Percentiles rank a stretch among this genome's conserved stretches.
Evolutionary conservation across 2,329 filamentous ascomycete genomes (phyloP).

Genomic region (Pyrenochaeta sp.): DNA sequence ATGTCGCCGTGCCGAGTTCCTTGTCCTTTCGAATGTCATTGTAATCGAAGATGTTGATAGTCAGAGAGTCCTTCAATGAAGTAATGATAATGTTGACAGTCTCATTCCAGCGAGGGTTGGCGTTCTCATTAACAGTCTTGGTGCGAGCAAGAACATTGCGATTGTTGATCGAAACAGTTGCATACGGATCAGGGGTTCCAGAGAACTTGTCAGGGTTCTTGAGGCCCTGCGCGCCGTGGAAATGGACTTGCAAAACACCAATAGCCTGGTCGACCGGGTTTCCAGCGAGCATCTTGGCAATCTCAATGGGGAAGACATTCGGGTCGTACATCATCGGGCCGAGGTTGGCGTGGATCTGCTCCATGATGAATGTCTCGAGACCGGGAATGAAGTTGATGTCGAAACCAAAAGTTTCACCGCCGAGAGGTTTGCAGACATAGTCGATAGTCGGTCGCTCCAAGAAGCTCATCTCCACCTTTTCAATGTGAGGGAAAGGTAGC

Average conservation of each 20-base stretch:
- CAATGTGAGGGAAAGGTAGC: conserved; percentile 92
- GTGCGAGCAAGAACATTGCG: conserved; percentile 84
- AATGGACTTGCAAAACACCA: conserved; percentile 87
- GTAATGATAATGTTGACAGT: conserved; percentile 95
- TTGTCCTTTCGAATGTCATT: conserved; percentile 98
- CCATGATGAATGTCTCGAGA: conserved; percentile 89
- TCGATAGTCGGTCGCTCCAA: conserved; percentile 87
- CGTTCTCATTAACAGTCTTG: conserved; percentile 83
- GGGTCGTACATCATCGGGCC: conserved; percentile 98
- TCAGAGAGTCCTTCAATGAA: conserved; percentile 85
- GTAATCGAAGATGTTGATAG: conserved; percentile 86
- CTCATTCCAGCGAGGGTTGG: conserved; percentile 93
- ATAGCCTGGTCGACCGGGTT: conserved; percentile 94
- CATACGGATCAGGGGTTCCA: conserved; percentile 90
- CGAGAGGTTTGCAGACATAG: conserved; percentile 96
- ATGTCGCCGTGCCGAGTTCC: conserved; percentile 86
- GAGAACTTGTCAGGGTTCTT: conserved; percentile 96
- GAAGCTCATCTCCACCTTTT: conserved; percentile 95
- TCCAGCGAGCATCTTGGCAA: conserved; percentile 96
- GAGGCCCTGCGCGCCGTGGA: conserved; percentile 89
- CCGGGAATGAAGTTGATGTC: conserved; percentile 99
- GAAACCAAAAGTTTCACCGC: conserved; percentile 93
- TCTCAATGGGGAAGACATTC: conserved; percentile 97
- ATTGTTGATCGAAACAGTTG: conserved; percentile 82
- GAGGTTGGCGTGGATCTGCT: conserved; percentile 93